Evolutionary conservation across 2,329 filamentous ascomycete genomes (phyloP).

Genomic region (Scortechinia acanthostroma): DNA sequence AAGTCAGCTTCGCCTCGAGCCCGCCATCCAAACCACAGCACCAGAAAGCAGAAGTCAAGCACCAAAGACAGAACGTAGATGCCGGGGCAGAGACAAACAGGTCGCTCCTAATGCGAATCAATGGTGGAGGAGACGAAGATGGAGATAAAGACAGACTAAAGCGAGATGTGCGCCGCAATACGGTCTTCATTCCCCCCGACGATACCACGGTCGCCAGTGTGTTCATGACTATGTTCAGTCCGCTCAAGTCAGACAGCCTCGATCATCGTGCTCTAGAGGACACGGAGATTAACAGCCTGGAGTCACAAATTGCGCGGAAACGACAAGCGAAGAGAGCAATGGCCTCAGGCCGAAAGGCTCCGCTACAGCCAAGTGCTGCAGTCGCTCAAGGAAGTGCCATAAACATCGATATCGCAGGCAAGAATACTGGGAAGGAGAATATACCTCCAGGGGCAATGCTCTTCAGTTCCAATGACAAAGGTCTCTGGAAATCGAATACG

Average conservation of each 20-base stretch:
- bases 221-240: slow-evolving; percentile 32
- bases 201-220: slow-evolving; percentile 27
- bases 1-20: slow-evolving; percentile 14
- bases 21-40: slow-evolving; percentile 8
- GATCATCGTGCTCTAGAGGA: slow-evolving; percentile 7
- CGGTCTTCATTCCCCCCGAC: slow-evolving; percentile 29
- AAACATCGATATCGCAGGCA: slow-evolving; percentile 35
- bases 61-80: not conserved
- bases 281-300: slow-evolving; percentile 18
- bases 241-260: slow-evolving; percentile 15
- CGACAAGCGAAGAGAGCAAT: slow-evolving; percentile 13
- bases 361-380: slow-evolving; percentile 31
- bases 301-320: slow-evolving; percentile 20
- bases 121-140: no score
- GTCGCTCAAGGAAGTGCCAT: slow-evolving; percentile 26
- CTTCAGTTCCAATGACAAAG: not conserved
- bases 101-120: not conserved
- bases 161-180: slow-evolving; percentile 15
- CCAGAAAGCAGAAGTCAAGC: slow-evolving; percentile 2
- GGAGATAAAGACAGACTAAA: not conserved
- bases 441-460: slow-evolving; percentile 37
- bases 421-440: slow-evolving; percentile 54
- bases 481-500: not conserved
- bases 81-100: no score
- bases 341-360: slow-evolving; percentile 34